Evolutionary conservation across 768 basidiomycete species (phyloP), one percentile per base, ranked within the genome.

Genomic region (Tricholoma sp.): DNA sequence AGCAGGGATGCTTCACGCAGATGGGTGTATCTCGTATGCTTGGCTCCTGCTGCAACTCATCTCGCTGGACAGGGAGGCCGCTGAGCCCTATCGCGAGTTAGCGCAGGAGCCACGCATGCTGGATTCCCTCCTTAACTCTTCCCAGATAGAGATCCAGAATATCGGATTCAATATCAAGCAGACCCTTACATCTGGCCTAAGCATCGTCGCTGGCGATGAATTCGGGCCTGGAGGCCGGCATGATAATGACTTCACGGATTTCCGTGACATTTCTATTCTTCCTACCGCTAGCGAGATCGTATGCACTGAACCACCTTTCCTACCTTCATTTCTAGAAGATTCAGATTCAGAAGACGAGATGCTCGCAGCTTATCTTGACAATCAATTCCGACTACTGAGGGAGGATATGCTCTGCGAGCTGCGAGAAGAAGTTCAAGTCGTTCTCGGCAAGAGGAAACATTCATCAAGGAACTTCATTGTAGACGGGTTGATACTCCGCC

Each of bases 241-340:
- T 56, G 85, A 87, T 61, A 88, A 89, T 53, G 86, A 89, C 64
- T 81, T 82, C 49, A 68, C 68, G 14, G 77, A 86, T 53, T 88
- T 85, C 59, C 79, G 81, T 7, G 59, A 79, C 8, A 84, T 88
- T 19, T 68, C 80, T n/a, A 83, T 89, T 43, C 69, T 85, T 5
- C 87, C 87, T 0, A 84, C 84, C 5, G 76, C 82, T 0, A 79
- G 81, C 41, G 87, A 89, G 64, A 66, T 86, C 4, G 59, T 57
- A 1, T 85, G 70, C 34, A 67, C 59, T 2, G 75, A 78, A 32
- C 58, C 52, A 1, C 72, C 86, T 0, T 87, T 83, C 59, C 61
- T 85, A n/a, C 77, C 82, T 3, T 73, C 71, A 3, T 67, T 72
- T 5, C 67, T 83, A 0, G 79, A 81, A 4, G 78, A 82, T 53